Evolutionary conservation across 2,329 filamentous ascomycete genomes (phyloP), one percentile per base, ranked within the genome.

Genomic region (Pseudogymnoascus sp.): DNA sequence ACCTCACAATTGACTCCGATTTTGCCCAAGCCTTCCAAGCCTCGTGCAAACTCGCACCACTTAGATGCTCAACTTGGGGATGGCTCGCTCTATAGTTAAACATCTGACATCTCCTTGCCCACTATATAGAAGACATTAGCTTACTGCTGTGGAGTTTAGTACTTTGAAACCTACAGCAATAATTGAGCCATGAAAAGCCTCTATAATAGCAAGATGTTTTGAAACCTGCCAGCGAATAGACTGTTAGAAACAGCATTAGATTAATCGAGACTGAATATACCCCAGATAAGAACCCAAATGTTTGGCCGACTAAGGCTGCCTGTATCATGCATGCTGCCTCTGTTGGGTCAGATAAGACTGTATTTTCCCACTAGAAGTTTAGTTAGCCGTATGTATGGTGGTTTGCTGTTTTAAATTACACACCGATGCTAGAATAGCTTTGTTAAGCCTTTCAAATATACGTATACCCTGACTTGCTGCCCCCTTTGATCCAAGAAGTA

Each of bases 381-480:
- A n/a, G n/a, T n/a, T n/a, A n/a, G n/a, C n/a, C n/a, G n/a, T n/a
- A n/a, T n/a, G n/a, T n/a, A n/a, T n/a, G n/a, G n/a, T n/a, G n/a
- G n/a, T n/a, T n/a, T n/a, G n/a, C n/a, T n/a, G n/a, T n/a, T n/a
- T n/a, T n/a, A n/a, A n/a, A n/a, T 31, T 25, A 61, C 25, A 27
- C 59, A 62, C 65, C 13, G 61, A 62, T 39, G 59, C 61, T 12
- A 63, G 38, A 35, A 66, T 61, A 13, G 61, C 58, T 39, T 66
- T 66, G 27, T 64, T 63, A 17, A 66, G 58, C 27, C 48, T 65
- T 60, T 65, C 63, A 29, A 65, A 66, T 44, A 66, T 66, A 44
- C 59, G 61, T n/a, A 48, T 42, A 1, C 63, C 65, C 29, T 63
- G 62, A 4, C 41, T 38, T 17, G 25, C 33, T 13, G 58, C 48